phyloP scores from a whole-genome alignment of 1,139 yeast genomes.

The Yamadazyma dushanensis region DNA sequence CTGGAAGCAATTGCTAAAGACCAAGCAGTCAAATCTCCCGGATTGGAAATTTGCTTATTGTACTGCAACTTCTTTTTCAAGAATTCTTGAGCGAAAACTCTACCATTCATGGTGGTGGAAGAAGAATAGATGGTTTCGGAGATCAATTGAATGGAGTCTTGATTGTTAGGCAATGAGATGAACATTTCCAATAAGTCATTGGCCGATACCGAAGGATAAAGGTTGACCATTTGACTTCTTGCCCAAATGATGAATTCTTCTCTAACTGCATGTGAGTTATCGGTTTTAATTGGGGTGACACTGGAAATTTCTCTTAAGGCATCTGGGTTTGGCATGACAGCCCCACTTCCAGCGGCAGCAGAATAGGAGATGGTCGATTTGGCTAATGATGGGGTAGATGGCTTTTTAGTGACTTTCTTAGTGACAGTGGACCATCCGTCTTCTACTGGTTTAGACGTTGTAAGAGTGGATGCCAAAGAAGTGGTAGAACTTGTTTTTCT shows the following conservation, averaged over 20 bases:
- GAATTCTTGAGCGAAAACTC: constrained; percentile 90
- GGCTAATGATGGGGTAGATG: constrained; percentile 16
- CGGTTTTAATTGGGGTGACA: constrained; percentile 25
- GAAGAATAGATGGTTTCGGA: constrained; percentile 91
- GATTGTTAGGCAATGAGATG: constrained; percentile 68
- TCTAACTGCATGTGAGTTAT: constrained; percentile 33
- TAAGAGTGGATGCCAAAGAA: constrained; percentile 28
- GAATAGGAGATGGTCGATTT: constrained; percentile 6
- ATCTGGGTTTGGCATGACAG: constrained; percentile 33
- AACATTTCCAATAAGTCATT: constrained; percentile 81
- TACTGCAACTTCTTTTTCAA: constrained; percentile 72
- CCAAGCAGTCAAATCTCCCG: constrained; percentile 63
- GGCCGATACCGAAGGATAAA: constrained; percentile 71
- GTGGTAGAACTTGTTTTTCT: constrained; percentile 15
- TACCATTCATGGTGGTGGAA: constrained; percentile 91
- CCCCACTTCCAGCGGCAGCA: constrained; percentile 9
- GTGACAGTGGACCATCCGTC: constrained; percentile 48
- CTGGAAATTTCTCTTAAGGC: constrained; percentile 49
- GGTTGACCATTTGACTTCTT: constrained; percentile 65
- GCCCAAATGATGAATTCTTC: constrained; percentile 88
- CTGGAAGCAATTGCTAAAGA: constrained; percentile 57
- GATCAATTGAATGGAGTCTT: constrained; percentile 80
- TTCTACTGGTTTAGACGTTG: constrained; percentile 32
- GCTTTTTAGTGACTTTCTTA: constrained; percentile 26
- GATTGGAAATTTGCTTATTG: constrained; percentile 52